phyloP scores from a whole-genome alignment of 1,284 basidiomycete species.

The Ustilago vetiveriae region DNA sequence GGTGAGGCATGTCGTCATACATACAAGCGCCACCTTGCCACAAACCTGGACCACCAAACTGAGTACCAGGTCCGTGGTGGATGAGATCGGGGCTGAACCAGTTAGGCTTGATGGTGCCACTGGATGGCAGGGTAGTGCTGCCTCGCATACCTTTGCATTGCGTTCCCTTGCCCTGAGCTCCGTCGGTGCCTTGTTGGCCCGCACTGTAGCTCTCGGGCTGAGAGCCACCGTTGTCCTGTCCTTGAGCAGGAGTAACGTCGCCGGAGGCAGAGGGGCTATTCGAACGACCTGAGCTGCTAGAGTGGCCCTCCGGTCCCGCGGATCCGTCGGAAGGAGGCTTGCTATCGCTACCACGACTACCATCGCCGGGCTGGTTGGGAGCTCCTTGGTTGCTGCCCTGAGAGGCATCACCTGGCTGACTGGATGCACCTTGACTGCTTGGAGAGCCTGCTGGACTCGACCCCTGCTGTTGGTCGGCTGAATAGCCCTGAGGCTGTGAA shows the following conservation, averaged over 20 bases:
- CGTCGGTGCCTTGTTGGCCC: background rate
- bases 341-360: background rate
- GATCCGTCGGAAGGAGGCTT: background rate
- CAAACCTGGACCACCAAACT: slow-evolving; percentile 24
- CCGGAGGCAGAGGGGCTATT: too few species aligned
- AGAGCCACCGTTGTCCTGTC: too few species aligned
- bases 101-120: slow-evolving; percentile 11
- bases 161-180: background rate
- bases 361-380: background rate
- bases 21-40: slow-evolving; percentile 50
- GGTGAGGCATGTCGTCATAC: slow-evolving; percentile 36
- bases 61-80: slow-evolving; percentile 39
- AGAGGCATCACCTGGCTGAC: background rate
- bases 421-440: background rate
- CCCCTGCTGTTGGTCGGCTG: background rate
- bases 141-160: slow-evolving; percentile 21
- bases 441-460: background rate
- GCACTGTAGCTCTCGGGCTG: background rate
- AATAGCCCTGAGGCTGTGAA: background rate
- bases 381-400: background rate
- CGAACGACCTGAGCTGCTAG: background rate
- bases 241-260: too few species aligned
- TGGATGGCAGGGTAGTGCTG: slow-evolving; percentile 8
- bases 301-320: slow-evolving; percentile 1
- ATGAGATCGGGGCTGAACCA: slow-evolving; percentile 28